Conservation (phyloP, 345 rosid genomes). For the Cardamine resedifolia region DNA sequence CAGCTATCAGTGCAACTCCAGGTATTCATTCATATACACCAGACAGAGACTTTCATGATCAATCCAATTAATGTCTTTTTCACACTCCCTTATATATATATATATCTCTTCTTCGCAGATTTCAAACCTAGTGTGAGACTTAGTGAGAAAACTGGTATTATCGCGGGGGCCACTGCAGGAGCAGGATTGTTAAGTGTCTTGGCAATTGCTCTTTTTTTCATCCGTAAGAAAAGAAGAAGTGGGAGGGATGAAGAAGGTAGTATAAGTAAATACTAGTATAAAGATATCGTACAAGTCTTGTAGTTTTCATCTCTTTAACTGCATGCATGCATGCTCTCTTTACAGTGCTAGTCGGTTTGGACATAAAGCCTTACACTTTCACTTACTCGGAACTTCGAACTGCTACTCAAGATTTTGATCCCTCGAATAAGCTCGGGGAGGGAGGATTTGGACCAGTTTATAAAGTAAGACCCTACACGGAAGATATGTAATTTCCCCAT, state of each 20-base stretch:
- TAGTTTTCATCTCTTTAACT: too few species aligned
- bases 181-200: slow-evolving; percentile 43
- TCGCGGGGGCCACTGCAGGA: slow-evolving; percentile 58
- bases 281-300: too few species aligned
- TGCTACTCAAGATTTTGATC: slow-evolving; percentile 66
- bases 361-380: slow-evolving; percentile 58
- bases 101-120: slow-evolving; percentile 47
- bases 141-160: slow-evolving; percentile 40
- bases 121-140: slow-evolving; percentile 55
- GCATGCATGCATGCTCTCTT: not conserved
- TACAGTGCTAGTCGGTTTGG: slow-evolving; percentile 54
- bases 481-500: not conserved
- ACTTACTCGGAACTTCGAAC: slow-evolving; percentile 53
- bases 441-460: slow-evolving; percentile 84
- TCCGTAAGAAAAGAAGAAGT: slow-evolving; percentile 46
- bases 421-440: slow-evolving; percentile 70
- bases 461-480: slow-evolving; percentile 40
- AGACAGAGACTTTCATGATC: slow-evolving; percentile 8
- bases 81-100: too few species aligned
- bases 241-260: slow-evolving; percentile 54
- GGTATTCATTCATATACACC: slow-evolving; percentile 40
- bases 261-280: too few species aligned
- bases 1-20: slow-evolving; percentile 66
- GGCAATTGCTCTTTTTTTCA: slow-evolving; percentile 33
- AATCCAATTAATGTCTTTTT: too few species aligned